Conservation (phyloP, 2,329 filamentous ascomycete genomes). For the Xylariaceae sp. region DNA sequence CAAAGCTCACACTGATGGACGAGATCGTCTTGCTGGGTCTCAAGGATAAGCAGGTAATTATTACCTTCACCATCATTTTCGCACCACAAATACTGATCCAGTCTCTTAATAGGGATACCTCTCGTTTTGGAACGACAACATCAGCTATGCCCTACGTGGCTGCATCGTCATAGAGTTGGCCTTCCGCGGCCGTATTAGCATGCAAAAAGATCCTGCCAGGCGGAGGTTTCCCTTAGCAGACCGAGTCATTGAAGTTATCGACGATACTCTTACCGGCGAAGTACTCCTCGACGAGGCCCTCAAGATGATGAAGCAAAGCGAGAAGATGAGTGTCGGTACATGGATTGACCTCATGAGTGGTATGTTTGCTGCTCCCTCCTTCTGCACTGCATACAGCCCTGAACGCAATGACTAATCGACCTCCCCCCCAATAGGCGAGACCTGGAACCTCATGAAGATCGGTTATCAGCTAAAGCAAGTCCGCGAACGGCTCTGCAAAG, state of each 20-base stretch:
- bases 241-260: conserved; percentile 92
- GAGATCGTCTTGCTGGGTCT: conserved; percentile 91
- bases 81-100: conserved; percentile 7
- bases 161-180: conserved; percentile 98
- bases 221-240: conserved; percentile 91
- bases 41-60: conserved; percentile 94
- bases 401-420: conserved; percentile 6
- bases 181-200: conserved; percentile 92
- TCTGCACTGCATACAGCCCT: not conserved
- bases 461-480: conserved; percentile 99
- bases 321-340: conserved; percentile 99
- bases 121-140: conserved; percentile 99
- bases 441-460: conserved; percentile 99
- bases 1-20: conserved; percentile 98
- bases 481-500: conserved; percentile 93
- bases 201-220: conserved; percentile 93
- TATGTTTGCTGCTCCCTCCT: conserved; percentile 41
- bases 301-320: conserved; percentile 99
- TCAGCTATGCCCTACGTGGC: conserved; percentile 93
- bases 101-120: conserved; percentile 83
- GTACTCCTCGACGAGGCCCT: conserved; percentile 94
- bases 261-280: conserved; percentile 94
- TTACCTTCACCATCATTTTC: conserved; percentile 27
- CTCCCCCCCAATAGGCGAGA: conserved; percentile 65
- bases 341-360: conserved; percentile 99